Evolutionary conservation across 2,329 filamentous ascomycete genomes (phyloP), one percentile per base, ranked within the genome.

Genomic region (Fusarium sp.): DNA sequence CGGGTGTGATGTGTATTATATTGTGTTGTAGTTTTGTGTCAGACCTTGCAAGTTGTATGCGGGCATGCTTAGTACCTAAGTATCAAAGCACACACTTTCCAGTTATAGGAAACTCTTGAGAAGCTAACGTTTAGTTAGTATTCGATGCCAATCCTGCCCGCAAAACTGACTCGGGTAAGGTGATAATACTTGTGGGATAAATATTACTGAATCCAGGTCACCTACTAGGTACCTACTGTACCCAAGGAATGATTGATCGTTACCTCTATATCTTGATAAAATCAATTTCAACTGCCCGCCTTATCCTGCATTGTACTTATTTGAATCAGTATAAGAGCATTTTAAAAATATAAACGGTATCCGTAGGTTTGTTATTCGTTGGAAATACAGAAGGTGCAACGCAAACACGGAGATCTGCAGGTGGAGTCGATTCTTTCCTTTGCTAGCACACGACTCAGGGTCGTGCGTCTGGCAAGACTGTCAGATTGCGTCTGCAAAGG

Each of bases 361-460:
- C 32, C 18, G 18, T 37, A n/a, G 18, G 34, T 37, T n/a, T 18
- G 32, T 18, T n/a, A 20, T 41, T 25, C 25, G 32, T 27, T 41
- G 13, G 34, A 27, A 41, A 29, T 25, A 44, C 32, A 52, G 20
- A 52, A 41, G 24, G n/a, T 27, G 27, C 49, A 53, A 25, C n/a
- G 27, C 24, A 22, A 46, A 27, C 48, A 52, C 30, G 20, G 11
- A 22, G 18, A 32, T 22, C 10, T 53, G 42, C 47, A 62, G 52
- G 61, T 57, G 48, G 68, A 72, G 61, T 37, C 13, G 27, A 20
- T n/a, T 13, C 49, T 53, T n/a, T 42, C 13, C 34, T 37, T 37
- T 37, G 18, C 34, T 53, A 71, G 61, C 60, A 61, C 70, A 73
- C 72, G 72, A 75, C 72, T 74, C 72, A 72, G 70, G 63, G 45